Evolutionary conservation across 1,284 basidiomycete species (phyloP), one percentile per base, ranked within the genome.

Genomic region (Boletellus dicymbophilus): DNA sequence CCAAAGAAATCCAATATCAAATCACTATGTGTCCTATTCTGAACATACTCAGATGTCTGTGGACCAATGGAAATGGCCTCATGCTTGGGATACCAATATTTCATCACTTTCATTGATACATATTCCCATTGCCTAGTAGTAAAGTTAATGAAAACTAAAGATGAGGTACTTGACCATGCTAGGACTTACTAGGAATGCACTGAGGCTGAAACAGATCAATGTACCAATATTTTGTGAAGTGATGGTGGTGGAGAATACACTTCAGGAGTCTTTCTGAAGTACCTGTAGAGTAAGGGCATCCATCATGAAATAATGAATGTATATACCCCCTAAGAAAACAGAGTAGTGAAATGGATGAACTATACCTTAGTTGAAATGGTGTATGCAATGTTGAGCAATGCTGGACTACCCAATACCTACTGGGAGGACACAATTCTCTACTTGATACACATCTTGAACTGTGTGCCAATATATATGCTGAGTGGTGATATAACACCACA

Each of bases 321-420:
- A 8, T 52, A 54, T 39, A 54, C 50, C 9, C 53, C 43, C 6
- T 34, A 51, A 22, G 46, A 54, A 23, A 54, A 54, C 18, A 26
- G 38, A 1, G 26, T 48, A 18, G 36, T 44, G 4, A 9, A 54
- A 38, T 22, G 44, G 8, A 46, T 57, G 33, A 61, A 55, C 31
- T 12, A 7, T 5, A 37, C 21, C 7, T 12, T 37, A 5, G 11
- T 37, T n/a, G n/a, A n/a, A n/a, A n/a, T n/a, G n/a, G n/a, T n/a
- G n/a, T n/a, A n/a, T n/a, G n/a, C n/a, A n/a, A 37, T 37, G 36
- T 13, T 37, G 21, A 4, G 15, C 15, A 7, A 37, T 12, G 15
- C 13, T 9, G 21, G 13, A 10, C 7, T 37, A 37, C 36, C 9
- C 5, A 6, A 37, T 8, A 22, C 7, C 2, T 37, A 18, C n/a